Evolutionary conservation across 1,284 basidiomycete species (phyloP).

Genomic region (Grifola frondosa): DNA sequence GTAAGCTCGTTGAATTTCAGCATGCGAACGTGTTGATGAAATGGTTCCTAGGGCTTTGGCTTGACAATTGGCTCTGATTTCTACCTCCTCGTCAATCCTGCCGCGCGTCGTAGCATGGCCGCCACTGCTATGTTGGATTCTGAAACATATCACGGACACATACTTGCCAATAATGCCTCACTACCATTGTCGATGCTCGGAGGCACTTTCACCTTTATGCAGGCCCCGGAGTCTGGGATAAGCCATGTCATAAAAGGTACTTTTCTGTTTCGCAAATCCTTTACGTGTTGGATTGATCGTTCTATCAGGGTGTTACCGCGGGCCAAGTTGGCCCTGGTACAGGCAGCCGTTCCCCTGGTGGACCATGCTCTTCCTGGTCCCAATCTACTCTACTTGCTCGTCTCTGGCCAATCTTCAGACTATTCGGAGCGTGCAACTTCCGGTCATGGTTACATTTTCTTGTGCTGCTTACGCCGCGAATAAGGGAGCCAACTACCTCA

Average conservation of each 20-base stretch:
- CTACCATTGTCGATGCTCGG: slow-evolving; percentile 43
- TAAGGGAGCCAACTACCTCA: slow-evolving; percentile 36
- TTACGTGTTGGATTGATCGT: background rate
- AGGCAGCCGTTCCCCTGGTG: slow-evolving; percentile 75
- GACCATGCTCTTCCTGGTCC: slow-evolving; percentile 76
- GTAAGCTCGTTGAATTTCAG: slow-evolving; percentile 36
- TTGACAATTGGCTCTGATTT: slow-evolving; percentile 85
- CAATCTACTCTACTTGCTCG: slow-evolving; percentile 73
- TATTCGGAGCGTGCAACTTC: slow-evolving; percentile 64
- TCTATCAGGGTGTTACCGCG: slow-evolving; percentile 65
- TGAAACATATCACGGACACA: slow-evolving; percentile 57
- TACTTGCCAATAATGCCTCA: slow-evolving; percentile 56
- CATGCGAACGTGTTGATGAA: slow-evolving; percentile 5
- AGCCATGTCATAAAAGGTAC: slow-evolving; percentile 50
- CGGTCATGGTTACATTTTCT: slow-evolving; percentile 78
- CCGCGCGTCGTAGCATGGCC: slow-evolving; percentile 52
- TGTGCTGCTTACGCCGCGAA: slow-evolving; percentile 77
- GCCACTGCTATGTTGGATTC: slow-evolving; percentile 38
- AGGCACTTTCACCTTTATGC: slow-evolving; percentile 65
- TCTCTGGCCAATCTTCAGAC: slow-evolving; percentile 81
- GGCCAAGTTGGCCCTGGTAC: slow-evolving; percentile 75
- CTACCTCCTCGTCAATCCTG: slow-evolving; percentile 73
- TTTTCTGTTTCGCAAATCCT: slow-evolving; percentile 10
- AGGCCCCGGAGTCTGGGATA: slow-evolving; percentile 30
- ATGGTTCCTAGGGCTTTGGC: slow-evolving; percentile 66